Evolutionary conservation across 768 basidiomycete species (phyloP), one percentile per base, ranked within the genome.

Genomic region (Dacryopinax spathularia): DNA sequence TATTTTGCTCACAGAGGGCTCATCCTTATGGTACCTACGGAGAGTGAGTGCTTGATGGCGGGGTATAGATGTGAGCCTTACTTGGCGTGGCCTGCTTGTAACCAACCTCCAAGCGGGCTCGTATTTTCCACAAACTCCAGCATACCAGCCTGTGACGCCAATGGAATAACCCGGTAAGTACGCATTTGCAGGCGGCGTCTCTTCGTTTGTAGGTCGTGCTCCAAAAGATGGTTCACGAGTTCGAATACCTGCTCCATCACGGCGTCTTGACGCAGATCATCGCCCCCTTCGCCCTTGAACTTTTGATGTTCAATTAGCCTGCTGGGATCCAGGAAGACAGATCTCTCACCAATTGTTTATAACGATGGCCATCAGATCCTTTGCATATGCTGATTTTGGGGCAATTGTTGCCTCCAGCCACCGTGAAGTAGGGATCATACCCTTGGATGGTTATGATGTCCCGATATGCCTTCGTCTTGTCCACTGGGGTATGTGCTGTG

Each of bases 231-330:
- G 66, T 98, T 97, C 63, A 93, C 87, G 20, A 98, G 79, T 20
- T 84, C 83, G 70, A 99, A 99, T 1, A 96, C 91, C 74, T 99
- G 96, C 70, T 97, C 91, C 94, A 99, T 97, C 61, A 98, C 92
- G 0, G 94, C 94, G 71, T 99, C 96, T 74, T 99, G 96, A 37
- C 96, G 85, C 48, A 96, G 72, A 69, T 99, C 96, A 68, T 99
- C 96, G 10, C 83, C 79, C 9, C 88, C 88, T 75, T 88, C 84
- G 2, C 91, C 91, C 72, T 99, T 97, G 76, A 92, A 94, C 91
- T 95, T 66, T 39, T 18, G 22, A 33, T n/a, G 36, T 20, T 22
- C 18, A 39, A 16, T 27, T 16, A 35, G 35, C n/a, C 0, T 35
- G 18, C 16, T 20, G 4, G 18, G 63, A 29, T 33, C 18, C 9